Evolutionary conservation across 352 stramenopile species (phyloP), one percentile per base, ranked within the genome.

Genomic region (Phytophthora aleatoria): DNA sequence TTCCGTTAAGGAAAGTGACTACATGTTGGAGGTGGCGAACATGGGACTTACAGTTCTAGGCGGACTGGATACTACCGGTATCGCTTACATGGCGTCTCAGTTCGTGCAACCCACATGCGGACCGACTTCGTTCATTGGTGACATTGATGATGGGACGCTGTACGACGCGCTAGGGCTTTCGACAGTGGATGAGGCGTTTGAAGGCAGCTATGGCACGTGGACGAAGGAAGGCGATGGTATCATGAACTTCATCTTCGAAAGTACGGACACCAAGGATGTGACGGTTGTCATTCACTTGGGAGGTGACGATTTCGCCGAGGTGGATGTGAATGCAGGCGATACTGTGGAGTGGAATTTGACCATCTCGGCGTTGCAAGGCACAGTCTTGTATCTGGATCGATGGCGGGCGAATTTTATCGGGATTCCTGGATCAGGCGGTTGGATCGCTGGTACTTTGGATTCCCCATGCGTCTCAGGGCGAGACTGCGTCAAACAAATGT

Each of bases 1-100:
- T 20, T 31, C 15, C 9, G 59, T 61, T 8, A 33, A 33, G 8
- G 27, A 56, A 8, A 51, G 28, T 15, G 41, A 73, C 33, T 78
- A 79, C 49, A 63, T 64, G 33, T 50, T 78, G 30, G 61, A 66
- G 47, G 67, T 74, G 13, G 53, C 68, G 2, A 60, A 77, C 42
- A 57, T 77, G 24, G 67, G 71, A 6, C 59, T 67, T 44, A 50
- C 33, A 11, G 62, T 77, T 12, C 31, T 79, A 31, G 27, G 64
- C 5, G 57, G 35, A 13, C 67, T 74, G 12, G 70, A 77, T n/a
- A 3, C 42, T 24, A 49, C 39, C 15, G 39, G 16, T 26, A 45
- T 27, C 15, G 39, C 39, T 15, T 45, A 26, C 15, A 45, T 45
- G 39, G 39, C n/a, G 39, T 45, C 39, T 4, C 39, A 45, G 9